Evolutionary conservation across 1,284 basidiomycete species (phyloP), one percentile per base, ranked within the genome.

Genomic region (Lentinula novae-zelandiae): DNA sequence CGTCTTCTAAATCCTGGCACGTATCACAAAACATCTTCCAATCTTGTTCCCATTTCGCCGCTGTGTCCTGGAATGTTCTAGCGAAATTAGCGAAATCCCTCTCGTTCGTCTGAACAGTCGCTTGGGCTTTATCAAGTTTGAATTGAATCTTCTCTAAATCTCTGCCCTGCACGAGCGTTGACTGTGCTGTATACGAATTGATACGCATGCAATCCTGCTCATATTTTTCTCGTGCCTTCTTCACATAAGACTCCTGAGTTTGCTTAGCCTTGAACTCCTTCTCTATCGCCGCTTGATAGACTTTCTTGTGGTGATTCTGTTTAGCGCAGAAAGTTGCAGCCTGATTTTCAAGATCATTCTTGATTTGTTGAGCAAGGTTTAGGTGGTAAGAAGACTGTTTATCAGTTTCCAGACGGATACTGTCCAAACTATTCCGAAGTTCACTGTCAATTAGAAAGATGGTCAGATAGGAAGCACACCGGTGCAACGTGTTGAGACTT

Each of bases 1-100:
- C 91, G 69, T 98, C 96, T 72, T 99, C 96, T 52, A 97, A 73
- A 75, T 99, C 96, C 76, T 99, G 97, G 66, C 92, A 95, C 60
- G 86, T 86, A 78, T 98, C 95, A 70, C 93, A 95, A 74, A 95
- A 97, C 5, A 77, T 76, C 73, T 94, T 97, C 96, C 96, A 99
- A 65, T 94, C 91, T 60, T 84, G 80, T 71, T 98, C 95, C 96
- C 96, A 99, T 70, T 92, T 91, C 61, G 78, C 78, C 52, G 84
- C 84, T 20, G 94, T 97, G 61, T 93, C 90, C 66, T 88, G 85
- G 57, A 98, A 76, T 0, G 89, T 90, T 60, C 85, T 84, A 8
- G 93, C 86, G 73, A 95, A 96, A 73, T 93, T 93, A 38, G 85
- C 83, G 70, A 96, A 98, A 68, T 99, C 96, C 34, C 89, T 84